phyloP scores from a whole-genome alignment of 2,329 filamentous ascomycete species.

The Ceratocystis papillata region DNA sequence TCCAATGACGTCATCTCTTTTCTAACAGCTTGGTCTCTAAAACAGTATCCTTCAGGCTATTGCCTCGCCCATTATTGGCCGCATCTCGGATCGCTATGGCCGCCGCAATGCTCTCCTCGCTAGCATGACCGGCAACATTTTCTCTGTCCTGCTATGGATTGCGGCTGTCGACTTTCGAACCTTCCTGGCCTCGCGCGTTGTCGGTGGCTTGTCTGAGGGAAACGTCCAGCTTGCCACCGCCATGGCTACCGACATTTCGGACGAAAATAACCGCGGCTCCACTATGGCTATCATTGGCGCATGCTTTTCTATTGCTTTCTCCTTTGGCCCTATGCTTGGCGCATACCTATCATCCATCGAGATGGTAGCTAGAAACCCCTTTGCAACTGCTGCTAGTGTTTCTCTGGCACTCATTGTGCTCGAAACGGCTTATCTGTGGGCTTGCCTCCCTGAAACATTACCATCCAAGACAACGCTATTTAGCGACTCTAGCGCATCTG shows the following conservation, averaged over 20 bases:
- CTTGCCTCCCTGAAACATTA: conserved; percentile 75
- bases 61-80: conserved; percentile 83
- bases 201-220: conserved; percentile 88
- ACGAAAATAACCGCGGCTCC: conserved; percentile 68
- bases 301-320: conserved; percentile 95
- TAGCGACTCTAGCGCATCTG: conserved; percentile 26
- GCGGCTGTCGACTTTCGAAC: conserved; percentile 88
- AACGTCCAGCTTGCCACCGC: conserved; percentile 94
- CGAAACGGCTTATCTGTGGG: conserved; percentile 82
- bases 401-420: conserved; percentile 72
- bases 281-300: conserved; percentile 95
- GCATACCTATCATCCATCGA: conserved; percentile 72
- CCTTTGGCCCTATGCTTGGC: conserved; percentile 84
- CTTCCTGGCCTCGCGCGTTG: conserved; percentile 83
- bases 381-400: conserved; percentile 82
- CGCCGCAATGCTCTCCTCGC: conserved; percentile 75
- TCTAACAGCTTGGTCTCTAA: background rate
- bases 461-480: conserved; percentile 41
- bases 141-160: conserved; percentile 91
- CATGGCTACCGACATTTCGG: conserved; percentile 91
- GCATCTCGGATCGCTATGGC: conserved; percentile 77
- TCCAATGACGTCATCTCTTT: conserved; percentile 5
- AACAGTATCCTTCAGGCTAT: conserved; percentile 75
- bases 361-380: conserved; percentile 76
- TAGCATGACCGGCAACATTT: conserved; percentile 86